Base-by-base conservation (phyloP, 192 early-diverging fungal species). In the Coemansia sp. region DNA sequence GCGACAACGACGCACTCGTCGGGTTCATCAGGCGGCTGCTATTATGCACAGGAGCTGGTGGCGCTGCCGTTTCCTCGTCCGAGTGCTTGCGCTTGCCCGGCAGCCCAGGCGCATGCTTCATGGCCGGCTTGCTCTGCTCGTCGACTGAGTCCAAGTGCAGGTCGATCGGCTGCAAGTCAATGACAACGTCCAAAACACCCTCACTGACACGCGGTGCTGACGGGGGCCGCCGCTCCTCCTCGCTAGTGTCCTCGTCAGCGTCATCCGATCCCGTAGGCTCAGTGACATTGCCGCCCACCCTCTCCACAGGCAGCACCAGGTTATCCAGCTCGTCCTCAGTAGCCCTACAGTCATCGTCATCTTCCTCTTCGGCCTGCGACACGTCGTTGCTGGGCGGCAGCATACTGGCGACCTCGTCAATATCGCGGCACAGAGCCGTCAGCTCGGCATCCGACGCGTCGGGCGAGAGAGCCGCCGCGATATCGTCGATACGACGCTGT, bases 51-150 rank as follows among this genome's bases (percentile, higher is more conserved):
- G 56, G 32, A 8, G 40, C 40, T 3, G 59, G 4, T 59, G 27
- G 34, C 4, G 40, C 64, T 3, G 65, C 47, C 41, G 13, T 47
- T 43, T 71, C 73, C 44, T 74, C 67, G 37, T 69, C 70, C 18
- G 78, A 81, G n/a, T 73, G 70, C 64, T 81, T 81, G 73, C 78
- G 78, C 64, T 81, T 75, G 12, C 67, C 61, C 30, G 66, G 59
- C 29, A 67, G n/a, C 24, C 34, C 70, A 39, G 18, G 41, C 68
- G 4, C 44, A 58, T 18, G 50, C 62, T 41, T 13, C 62, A 52
- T 32, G 27, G 62, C 9, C 61, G 41, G 35, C 32, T 20, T 29
- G 1, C 53, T 47, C n/a, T n/a, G 32, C 10, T 9, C 40, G 50
- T 24, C 38, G 4, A 68, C 15, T 24, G n/a, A n/a, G 45, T 70